phyloP scores from a whole-genome alignment of 305 asterid genomes.

The Euphrasia arctica region DNA sequence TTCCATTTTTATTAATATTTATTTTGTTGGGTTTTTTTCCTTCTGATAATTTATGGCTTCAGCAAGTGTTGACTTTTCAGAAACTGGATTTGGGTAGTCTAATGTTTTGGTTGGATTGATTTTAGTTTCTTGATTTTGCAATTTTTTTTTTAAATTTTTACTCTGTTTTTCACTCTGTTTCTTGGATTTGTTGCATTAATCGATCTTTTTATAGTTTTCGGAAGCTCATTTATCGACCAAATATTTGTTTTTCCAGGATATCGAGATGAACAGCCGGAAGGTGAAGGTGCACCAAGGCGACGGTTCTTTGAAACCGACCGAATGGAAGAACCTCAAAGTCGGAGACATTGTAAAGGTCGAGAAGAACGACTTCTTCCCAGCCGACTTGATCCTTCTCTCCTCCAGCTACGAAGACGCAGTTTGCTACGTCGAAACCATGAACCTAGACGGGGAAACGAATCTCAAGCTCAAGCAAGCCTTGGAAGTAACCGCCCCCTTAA shows the following conservation, averaged over 20 bases:
- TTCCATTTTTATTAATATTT: neutral
- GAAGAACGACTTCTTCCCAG: conserved; percentile 84
- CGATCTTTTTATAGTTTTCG: no score
- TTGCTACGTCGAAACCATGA: conserved; percentile 93
- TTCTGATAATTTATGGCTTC: no score
- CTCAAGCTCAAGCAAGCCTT: conserved; percentile 77
- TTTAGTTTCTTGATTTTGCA: no score
- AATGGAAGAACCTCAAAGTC: conserved; percentile 76
- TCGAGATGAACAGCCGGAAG: conserved; percentile 72
- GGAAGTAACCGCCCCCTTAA: conserved; percentile 53
- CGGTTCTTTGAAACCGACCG: conserved; percentile 51
- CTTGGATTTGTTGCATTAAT: no score
- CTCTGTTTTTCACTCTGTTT: neutral
- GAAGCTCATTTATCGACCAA: no score
- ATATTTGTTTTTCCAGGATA: conserved; percentile 36
- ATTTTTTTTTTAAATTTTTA: no score
- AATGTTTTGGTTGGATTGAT: neutral
- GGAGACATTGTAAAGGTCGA: conserved; percentile 79
- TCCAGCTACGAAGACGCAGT: conserved; percentile 73
- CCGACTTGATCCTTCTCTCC: conserved; percentile 74
- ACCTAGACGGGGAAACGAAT: conserved; percentile 89
- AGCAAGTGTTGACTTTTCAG: no score
- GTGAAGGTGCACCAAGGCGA: conserved; percentile 61
- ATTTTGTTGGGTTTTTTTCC: no score
- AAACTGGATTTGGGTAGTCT: no score